Percentiles rank a stretch among this genome's conserved stretches.
phyloP scores from a whole-genome alignment of 805 yeast genomes.

The Wickerhamomyces hampshirensis region DNA sequence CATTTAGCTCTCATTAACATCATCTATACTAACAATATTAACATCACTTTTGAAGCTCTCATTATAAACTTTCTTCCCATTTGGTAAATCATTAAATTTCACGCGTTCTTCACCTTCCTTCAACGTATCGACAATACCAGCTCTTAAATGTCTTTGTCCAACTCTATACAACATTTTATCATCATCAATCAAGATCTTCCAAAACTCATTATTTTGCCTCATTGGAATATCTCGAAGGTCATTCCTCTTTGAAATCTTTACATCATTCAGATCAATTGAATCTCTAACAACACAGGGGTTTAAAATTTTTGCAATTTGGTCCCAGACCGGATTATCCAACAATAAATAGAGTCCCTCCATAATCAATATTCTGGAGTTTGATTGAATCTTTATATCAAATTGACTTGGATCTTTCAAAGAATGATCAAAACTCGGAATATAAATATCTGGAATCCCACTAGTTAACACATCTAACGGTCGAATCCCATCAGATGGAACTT shows the following conservation, averaged over 20 bases:
- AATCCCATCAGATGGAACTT: slow-evolving; percentile 6
- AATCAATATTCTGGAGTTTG: slow-evolving; percentile 49
- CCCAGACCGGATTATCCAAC: slow-evolving; percentile 58
- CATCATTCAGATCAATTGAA: neutral
- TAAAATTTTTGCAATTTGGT: slow-evolving; percentile 34
- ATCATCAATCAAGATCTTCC: slow-evolving; percentile 47
- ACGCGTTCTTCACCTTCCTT: slow-evolving; percentile 50
- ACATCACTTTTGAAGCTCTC: slow-evolving; percentile 24
- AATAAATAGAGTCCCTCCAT: slow-evolving; percentile 76
- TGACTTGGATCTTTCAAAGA: slow-evolving; percentile 65
- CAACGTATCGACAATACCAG: slow-evolving; percentile 45
- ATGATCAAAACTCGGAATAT: slow-evolving; percentile 74
- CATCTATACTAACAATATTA: slow-evolving; percentile 22
- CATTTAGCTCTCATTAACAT: slow-evolving; percentile 13
- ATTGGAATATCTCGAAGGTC: slow-evolving; percentile 8
- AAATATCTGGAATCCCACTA: slow-evolving; percentile 31
- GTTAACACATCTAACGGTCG: slow-evolving; percentile 9
- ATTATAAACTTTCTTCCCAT: slow-evolving; percentile 40
- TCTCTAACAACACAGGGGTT: slow-evolving; percentile 13
- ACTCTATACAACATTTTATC: slow-evolving; percentile 50
- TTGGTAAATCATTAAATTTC: slow-evolving; percentile 54
- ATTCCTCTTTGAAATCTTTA: slow-evolving; percentile 9
- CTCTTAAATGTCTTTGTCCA: slow-evolving; percentile 56
- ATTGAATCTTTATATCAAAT: slow-evolving; percentile 41
- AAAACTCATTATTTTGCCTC: slow-evolving; percentile 35